Conservation (phyloP, 805 yeast species). For the Schwanniomyces polymorphus region DNA sequence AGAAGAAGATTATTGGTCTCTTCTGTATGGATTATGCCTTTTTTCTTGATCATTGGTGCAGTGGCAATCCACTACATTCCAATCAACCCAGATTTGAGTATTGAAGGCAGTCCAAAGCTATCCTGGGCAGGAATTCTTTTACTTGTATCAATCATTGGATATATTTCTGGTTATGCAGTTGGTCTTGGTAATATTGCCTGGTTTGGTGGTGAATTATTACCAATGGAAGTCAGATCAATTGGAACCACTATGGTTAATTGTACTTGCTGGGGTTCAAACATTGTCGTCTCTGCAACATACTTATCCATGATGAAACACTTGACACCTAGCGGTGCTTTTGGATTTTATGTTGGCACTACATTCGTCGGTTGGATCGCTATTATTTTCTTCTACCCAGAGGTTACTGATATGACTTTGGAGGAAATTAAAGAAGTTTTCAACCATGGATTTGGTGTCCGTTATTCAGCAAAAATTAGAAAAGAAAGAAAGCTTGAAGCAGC, state of each 20-base stretch:
- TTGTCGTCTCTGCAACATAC: conserved; percentile 2
- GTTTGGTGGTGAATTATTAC: conserved; percentile 4
- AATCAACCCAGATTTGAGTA: conserved; percentile 2
- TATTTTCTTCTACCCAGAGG: conserved; percentile 63
- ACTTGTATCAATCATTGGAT: conserved; percentile 1
- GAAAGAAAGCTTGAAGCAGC: neutral
- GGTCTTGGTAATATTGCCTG: conserved; percentile 3
- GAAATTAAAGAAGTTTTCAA: conserved; percentile 63
- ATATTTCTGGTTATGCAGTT: conserved; percentile 2
- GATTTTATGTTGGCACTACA: conserved; percentile 69
- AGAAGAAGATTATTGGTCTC: conserved; percentile 44
- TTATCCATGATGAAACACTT: conserved; percentile 3
- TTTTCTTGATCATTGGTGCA: conserved; percentile 2
- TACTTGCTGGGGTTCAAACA: conserved; percentile 4
- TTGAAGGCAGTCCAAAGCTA: conserved; percentile 1
- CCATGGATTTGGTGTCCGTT: conserved; percentile 1
- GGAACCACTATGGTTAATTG: conserved; percentile 54
- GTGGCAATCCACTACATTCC: conserved; percentile 3
- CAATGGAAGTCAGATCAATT: conserved; percentile 46
- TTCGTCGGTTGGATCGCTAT: conserved; percentile 56
- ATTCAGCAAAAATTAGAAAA: neutral
- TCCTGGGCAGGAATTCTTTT: conserved; percentile 2
- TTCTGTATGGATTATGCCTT: conserved; percentile 3
- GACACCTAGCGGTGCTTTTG: conserved; percentile 54
- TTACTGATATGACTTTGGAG: conserved; percentile 69